Percentiles rank a stretch among this genome's conserved stretches.
phyloP scores from a whole-genome alignment of 2,329 filamentous ascomycete species.

The Trichophyton verrucosum region DNA sequence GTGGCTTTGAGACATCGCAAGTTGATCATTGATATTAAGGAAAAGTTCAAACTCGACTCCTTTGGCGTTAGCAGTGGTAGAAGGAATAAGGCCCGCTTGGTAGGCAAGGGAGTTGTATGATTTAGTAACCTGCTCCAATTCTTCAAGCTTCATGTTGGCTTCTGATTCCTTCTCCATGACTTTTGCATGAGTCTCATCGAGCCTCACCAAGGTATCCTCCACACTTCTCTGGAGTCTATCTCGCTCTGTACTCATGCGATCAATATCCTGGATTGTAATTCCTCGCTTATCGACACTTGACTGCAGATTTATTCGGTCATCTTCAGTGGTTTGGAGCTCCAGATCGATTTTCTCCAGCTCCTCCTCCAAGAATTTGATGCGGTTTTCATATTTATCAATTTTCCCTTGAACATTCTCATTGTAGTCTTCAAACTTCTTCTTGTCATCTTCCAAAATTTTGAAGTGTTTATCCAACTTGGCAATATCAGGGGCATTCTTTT shows the following conservation, averaged over 20 bases:
- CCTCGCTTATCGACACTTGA: conserved; percentile 82
- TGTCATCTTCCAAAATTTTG: conserved; percentile 89
- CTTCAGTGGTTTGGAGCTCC: conserved; percentile 68
- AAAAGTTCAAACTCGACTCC: conserved; percentile 74
- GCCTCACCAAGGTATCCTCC: conserved; percentile 58
- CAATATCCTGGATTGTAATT: conserved; percentile 95
- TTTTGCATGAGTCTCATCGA: conserved; percentile 75
- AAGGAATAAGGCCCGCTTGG: conserved; percentile 79
- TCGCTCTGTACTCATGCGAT: conserved; percentile 93
- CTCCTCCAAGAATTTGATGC: conserved; percentile 69
- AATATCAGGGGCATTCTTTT: conserved; percentile 74
- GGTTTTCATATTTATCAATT: conserved; percentile 74
- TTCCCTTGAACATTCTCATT: conserved; percentile 73
- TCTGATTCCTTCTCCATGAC: conserved; percentile 81
- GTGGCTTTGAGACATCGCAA: conserved; percentile 38
- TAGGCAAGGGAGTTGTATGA: conserved; percentile 91
- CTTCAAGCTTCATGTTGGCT: conserved; percentile 72
- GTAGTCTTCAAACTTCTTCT: conserved; percentile 89
- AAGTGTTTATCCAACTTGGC: conserved; percentile 77
- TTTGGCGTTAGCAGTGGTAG: conserved; percentile 72
- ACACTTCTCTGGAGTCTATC: conserved; percentile 85
- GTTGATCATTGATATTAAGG: conserved; percentile 61
- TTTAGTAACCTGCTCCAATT: conserved; percentile 81
- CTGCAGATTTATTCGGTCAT: conserved; percentile 68
- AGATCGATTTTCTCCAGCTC: conserved; percentile 67